Conservation (phyloP, 495 filamentous ascomycete species). For the Penicillium argentinense region DNA sequence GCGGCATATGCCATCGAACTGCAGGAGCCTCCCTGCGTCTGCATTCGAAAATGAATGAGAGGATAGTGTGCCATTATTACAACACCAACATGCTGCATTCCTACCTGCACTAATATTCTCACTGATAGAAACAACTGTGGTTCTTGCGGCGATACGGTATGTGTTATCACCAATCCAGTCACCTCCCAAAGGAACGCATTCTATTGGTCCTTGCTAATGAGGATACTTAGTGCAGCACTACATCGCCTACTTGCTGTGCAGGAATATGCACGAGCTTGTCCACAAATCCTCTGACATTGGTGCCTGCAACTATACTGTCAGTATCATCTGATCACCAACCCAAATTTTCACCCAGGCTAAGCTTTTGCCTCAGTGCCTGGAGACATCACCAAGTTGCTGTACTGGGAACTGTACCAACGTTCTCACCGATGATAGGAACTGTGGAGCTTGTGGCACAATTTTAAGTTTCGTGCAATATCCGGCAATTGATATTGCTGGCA, state of each 20-base stretch:
- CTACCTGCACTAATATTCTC: neutral
- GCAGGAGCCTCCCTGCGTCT: too few relatives aligned
- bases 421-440: constrained; percentile 2
- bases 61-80: neutral
- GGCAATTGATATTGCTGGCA: neutral
- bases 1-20: neutral
- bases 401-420: constrained; percentile 10
- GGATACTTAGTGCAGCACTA: neutral
- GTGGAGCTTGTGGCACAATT: constrained; percentile 2
- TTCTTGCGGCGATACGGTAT: neutral
- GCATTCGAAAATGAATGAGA: too few relatives aligned
- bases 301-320: neutral
- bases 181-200: too few relatives aligned
- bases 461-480: neutral
- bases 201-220: too few relatives aligned
- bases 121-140: too few relatives aligned
- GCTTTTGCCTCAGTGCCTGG: too few relatives aligned
- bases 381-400: constrained; percentile 8
- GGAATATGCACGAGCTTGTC: neutral
- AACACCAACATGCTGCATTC: neutral
- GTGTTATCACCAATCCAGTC: too few relatives aligned
- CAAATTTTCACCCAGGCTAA: too few relatives aligned
- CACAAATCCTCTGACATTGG: neutral
- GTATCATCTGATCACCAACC: neutral
- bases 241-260: neutral